phyloP scores from a whole-genome alignment of 2,329 filamentous ascomycete species.

The Ophiostoma tasmaniense region DNA sequence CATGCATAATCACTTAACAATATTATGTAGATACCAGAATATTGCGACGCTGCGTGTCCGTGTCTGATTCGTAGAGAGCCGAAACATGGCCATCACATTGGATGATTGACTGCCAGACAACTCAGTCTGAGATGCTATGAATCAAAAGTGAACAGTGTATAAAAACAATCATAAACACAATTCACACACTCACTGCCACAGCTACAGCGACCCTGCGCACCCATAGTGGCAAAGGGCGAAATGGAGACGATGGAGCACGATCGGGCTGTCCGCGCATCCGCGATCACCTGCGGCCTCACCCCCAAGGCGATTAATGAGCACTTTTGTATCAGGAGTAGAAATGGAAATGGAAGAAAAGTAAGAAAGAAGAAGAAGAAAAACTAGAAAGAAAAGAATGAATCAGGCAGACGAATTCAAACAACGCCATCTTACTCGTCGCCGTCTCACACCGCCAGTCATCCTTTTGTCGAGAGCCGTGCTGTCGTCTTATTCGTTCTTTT shows the following conservation, averaged over 20 bases:
- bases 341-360: background rate
- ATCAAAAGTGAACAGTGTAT: background rate
- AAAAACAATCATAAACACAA: background rate
- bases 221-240: background rate
- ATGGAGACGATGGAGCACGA: background rate
- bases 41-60: no score
- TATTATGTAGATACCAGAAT: no score
- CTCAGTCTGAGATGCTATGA: no score
- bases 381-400: background rate
- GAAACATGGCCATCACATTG: no score
- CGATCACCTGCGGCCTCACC: slow-evolving; percentile 5
- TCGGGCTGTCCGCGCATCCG: slow-evolving; percentile 1
- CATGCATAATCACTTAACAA: no score
- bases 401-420: background rate
- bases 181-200: background rate
- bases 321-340: background rate
- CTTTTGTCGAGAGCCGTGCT: background rate
- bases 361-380: background rate
- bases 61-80: no score
- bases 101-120: no score
- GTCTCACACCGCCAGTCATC: background rate
- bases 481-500: background rate
- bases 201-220: no score
- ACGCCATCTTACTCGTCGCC: slow-evolving; percentile 6
- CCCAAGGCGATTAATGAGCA: background rate